Conservation (phyloP, 2,329 filamentous ascomycete genomes). For the Hymenoscyphus occultus region DNA sequence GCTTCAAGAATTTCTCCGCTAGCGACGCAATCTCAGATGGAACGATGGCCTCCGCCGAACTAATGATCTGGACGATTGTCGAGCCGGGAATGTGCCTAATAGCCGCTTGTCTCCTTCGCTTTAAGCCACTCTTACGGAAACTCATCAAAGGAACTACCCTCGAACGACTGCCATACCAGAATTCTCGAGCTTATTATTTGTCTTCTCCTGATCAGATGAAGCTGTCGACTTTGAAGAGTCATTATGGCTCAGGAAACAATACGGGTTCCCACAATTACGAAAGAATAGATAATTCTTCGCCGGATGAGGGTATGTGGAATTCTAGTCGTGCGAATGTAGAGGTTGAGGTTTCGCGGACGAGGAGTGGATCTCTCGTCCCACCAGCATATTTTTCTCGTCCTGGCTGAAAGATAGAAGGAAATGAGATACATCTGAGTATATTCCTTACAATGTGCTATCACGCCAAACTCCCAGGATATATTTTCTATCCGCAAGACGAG, state of each 20-base stretch:
- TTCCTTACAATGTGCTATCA: not conserved
- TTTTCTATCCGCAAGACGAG: not conserved
- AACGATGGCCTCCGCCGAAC: slow-evolving; percentile 5
- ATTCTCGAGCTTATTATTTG: slow-evolving; percentile 5
- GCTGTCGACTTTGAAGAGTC: not conserved
- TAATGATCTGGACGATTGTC: slow-evolving; percentile 12
- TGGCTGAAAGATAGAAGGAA: not conserved
- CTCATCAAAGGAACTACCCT: slow-evolving; percentile 3
- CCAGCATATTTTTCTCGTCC: not conserved
- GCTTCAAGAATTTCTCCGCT: slow-evolving; percentile 8
- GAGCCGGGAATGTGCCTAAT: slow-evolving; percentile 13
- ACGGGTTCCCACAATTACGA: not conserved
- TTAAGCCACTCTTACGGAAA: slow-evolving; percentile 5
- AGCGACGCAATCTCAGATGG: slow-evolving; percentile 3
- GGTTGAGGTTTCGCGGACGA: not conserved
- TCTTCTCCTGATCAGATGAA: not conserved
- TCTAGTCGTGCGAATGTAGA: not conserved
- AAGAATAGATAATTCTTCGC: not conserved
- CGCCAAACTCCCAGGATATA: not conserved
- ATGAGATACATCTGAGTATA: not conserved
- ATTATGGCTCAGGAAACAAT: not conserved
- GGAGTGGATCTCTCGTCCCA: not conserved
- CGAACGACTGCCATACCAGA: not conserved
- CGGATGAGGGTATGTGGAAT: not conserved
- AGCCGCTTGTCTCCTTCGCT: slow-evolving; percentile 10